Evolutionary conservation across 768 basidiomycete genomes (phyloP).

Genomic region (Boletus bicolor): DNA sequence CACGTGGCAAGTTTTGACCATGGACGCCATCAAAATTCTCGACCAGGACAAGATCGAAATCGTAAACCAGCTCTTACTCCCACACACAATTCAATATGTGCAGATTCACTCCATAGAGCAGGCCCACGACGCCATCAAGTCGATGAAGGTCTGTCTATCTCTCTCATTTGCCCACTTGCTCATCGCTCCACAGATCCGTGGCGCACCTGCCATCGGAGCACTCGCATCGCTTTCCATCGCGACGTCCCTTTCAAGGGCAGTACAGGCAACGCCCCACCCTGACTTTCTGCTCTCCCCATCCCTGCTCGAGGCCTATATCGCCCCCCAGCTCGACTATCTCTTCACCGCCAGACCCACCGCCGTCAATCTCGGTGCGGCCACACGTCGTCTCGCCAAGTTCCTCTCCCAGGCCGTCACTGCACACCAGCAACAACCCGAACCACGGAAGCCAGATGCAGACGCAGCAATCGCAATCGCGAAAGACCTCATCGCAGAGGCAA

Average conservation of each 20-base stretch:
- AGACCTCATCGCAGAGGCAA: conserved; percentile 67
- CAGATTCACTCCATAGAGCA: conserved; percentile 70
- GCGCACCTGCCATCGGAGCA: conserved; percentile 93
- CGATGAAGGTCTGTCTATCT: conserved; percentile 72
- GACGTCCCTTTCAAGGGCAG: conserved; percentile 53
- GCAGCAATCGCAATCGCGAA: conserved; percentile 48
- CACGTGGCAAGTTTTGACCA: conserved; percentile 2
- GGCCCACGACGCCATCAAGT: conserved; percentile 91
- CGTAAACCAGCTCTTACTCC: conserved; percentile 85
- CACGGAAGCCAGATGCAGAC: conserved; percentile 24
- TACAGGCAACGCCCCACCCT: conserved; percentile 45
- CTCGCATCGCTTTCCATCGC: conserved; percentile 82
- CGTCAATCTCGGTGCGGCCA: conserved; percentile 90
- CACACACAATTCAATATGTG: conserved; percentile 68
- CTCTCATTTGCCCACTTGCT: neutral
- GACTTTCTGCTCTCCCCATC: conserved; percentile 53
- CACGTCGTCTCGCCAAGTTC: conserved; percentile 58
- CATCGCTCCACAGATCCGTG: conserved; percentile 58
- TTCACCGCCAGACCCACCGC: conserved; percentile 92
- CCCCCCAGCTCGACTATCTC: conserved; percentile 63
- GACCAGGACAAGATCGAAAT: conserved; percentile 68
- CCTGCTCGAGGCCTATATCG: conserved; percentile 52
- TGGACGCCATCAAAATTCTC: conserved; percentile 37
- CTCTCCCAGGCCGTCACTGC: conserved; percentile 31
- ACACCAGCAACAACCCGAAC: conserved; percentile 16